Evolutionary conservation across 768 basidiomycete genomes (phyloP).

Genomic region (Suillus decipiens): DNA sequence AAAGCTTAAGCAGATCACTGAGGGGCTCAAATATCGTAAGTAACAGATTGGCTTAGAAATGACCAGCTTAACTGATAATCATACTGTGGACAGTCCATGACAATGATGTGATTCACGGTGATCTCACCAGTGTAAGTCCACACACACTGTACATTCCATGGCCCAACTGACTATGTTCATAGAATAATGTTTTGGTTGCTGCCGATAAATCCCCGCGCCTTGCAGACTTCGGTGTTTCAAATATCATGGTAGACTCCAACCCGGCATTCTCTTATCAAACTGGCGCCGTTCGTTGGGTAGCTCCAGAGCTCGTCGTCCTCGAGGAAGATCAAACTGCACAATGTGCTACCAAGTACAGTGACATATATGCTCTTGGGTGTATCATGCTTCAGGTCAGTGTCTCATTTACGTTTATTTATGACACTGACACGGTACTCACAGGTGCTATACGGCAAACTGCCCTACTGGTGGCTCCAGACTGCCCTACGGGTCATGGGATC

Average conservation of each 20-base stretch:
- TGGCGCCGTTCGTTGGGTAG: constrained; percentile 45
- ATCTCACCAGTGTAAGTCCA: constrained; percentile 11
- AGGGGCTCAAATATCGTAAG: constrained; percentile 26
- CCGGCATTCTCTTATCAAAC: constrained; percentile 27
- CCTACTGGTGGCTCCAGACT: constrained; percentile 25
- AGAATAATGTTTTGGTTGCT: constrained; percentile 34
- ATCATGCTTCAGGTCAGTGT: constrained; percentile 26
- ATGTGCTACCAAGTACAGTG: constrained; percentile 28
- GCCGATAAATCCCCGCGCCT: constrained; percentile 40
- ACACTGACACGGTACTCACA: constrained; percentile 3
- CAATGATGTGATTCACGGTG: constrained; percentile 7
- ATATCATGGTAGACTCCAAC: constrained; percentile 25
- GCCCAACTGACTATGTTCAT: background rate
- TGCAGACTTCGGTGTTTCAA: constrained; percentile 47
- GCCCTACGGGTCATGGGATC: constrained; percentile 27
- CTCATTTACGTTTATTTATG: constrained; percentile 26
- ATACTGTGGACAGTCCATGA: constrained; percentile 7
- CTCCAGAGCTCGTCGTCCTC: constrained; percentile 35
- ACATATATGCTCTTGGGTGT: constrained; percentile 49
- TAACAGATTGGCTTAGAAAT: background rate
- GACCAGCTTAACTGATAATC: background rate
- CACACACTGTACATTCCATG: too few relatives aligned
- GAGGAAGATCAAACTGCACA: constrained; percentile 5
- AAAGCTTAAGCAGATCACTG: constrained; percentile 26
- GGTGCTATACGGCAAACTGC: constrained; percentile 26